These are phyloP conservation scores for Paraphaeosphaeria minitans DNA, from an alignment of 2,329 filamentous ascomycete genomes.

Conservation along the genomic window DNA sequence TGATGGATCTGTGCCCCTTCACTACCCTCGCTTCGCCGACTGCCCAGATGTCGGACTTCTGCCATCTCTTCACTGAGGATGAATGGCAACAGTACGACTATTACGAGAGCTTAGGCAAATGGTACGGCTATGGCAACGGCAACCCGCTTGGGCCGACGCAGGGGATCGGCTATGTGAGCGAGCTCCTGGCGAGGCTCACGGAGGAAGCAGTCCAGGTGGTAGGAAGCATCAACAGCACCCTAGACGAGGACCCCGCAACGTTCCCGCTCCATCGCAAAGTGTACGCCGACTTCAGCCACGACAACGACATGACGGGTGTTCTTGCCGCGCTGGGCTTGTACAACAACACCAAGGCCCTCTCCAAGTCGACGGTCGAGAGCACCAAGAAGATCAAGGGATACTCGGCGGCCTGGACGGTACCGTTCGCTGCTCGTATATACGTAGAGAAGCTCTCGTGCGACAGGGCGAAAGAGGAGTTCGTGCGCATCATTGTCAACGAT, in stretches of 20 bases:
- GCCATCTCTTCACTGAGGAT: constrained; percentile 69
- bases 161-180: constrained; percentile 86
- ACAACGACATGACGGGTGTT: constrained; percentile 82
- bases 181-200: constrained; percentile 82
- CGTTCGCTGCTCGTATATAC: constrained; percentile 81
- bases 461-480: constrained; percentile 66
- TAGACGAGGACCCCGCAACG: constrained; percentile 68
- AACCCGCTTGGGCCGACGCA: constrained; percentile 81
- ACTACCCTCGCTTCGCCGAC: constrained; percentile 69
- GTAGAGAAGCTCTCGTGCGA: constrained; percentile 83
- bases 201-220: constrained; percentile 69
- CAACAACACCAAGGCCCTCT: constrained; percentile 62
- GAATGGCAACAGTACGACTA: constrained; percentile 86
- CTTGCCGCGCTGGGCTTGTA: constrained; percentile 80
- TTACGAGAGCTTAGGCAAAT: constrained; percentile 78
- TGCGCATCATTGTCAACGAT: constrained; percentile 83
- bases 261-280: constrained; percentile 72
- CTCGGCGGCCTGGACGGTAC: constrained; percentile 77
- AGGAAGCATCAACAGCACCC: constrained; percentile 77
- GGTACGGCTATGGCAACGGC: constrained; percentile 79
- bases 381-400: constrained; percentile 67
- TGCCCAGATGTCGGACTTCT: constrained; percentile 70
- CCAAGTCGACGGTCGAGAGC: constrained; percentile 54
- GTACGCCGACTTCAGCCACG: constrained; percentile 91
- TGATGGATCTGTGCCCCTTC: constrained; percentile 93